Evolutionary conservation across 176 grass and related monocot species (phyloP), one percentile per base, ranked within the genome.

Genomic region (Eragrostis curvula): DNA sequence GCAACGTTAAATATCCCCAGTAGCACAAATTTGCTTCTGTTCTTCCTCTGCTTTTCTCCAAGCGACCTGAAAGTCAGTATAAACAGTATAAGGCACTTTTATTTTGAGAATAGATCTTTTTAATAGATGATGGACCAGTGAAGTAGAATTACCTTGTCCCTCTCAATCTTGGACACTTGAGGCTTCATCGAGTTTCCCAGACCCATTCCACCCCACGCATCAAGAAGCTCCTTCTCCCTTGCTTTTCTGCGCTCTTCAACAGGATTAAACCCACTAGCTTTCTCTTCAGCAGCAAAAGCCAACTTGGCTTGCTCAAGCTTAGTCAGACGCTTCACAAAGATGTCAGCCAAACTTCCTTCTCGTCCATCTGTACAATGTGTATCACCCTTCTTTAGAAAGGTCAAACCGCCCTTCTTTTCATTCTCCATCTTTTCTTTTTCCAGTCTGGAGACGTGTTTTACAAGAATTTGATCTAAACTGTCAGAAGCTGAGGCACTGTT

Each of bases 141-240:
- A 32, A 64, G 2, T 30, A 16, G 12, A 30, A 11, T 78, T 78
- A 92, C 96, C 96, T 99, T 99, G n/a, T 92, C 96, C 57, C 30
- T 81, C 75, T 93, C 91, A 17, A 98, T 91, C 87, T 85, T 95
- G 13, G 96, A 99, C 46, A 93, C 68, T 90, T 81, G 90, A 28
- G 90, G 93, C 57, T 79, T 86, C 75, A 99, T 85, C 5, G 83
- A 93, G 86, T 87, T 99, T 44, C 65, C 91, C 18, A 96, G 87
- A 53, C 93, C 88, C 63, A 93, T 66, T 29, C 89, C 90, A 77
- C 96, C 93, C 93, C 96, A 96, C 13, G 85, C 79, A 70, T 93
- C 85, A 15, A 92, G 78, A 88, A 99, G 65, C 57, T 96, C 93
- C 67, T 77, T 91, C 75, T 96, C 85, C 76, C 91, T 83, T 40